phyloP scores from a whole-genome alignment of 1,284 basidiomycete species.

The Ceratorhiza oryzae-sativae region DNA sequence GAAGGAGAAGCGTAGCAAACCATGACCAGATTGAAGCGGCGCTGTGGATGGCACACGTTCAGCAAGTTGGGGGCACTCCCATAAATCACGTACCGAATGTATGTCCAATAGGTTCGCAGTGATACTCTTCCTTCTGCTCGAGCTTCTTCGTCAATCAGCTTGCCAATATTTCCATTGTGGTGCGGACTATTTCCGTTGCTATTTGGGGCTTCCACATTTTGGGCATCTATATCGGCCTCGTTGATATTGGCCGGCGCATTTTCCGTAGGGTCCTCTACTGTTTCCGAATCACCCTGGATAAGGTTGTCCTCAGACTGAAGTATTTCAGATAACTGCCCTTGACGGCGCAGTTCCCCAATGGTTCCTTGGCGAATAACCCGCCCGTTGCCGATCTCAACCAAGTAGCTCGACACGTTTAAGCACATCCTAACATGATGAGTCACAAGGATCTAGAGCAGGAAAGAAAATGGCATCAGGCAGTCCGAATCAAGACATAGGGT shows the following conservation, averaged over 20 bases:
- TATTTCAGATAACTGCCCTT: constrained; percentile 61
- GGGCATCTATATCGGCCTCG: constrained; percentile 41
- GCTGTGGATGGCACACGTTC: constrained; percentile 44
- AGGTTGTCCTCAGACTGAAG: constrained; percentile 42
- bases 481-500: constrained; percentile 34
- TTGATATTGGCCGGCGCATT: constrained; percentile 32
- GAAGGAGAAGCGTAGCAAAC: constrained; percentile 61
- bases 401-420: constrained; percentile 66
- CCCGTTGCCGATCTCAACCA: constrained; percentile 71
- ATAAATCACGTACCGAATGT: constrained; percentile 52
- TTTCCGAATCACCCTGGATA: constrained; percentile 56
- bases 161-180: constrained; percentile 52
- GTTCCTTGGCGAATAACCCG: constrained; percentile 64
- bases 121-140: constrained; percentile 71
- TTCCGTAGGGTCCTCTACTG: constrained; percentile 31
- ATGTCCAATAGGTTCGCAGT: constrained; percentile 61
- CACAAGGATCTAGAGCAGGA: constrained; percentile 65
- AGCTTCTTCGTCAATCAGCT: constrained; percentile 67
- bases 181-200: constrained; percentile 23
- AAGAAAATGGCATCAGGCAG: not conserved
- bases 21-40: constrained; percentile 62
- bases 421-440: constrained; percentile 86
- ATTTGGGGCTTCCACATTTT: constrained; percentile 38
- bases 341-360: constrained; percentile 62
- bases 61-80: not conserved